Evolutionary conservation across 306 rosid species (phyloP), one percentile per base, ranked within the genome.

Genomic region (Vigna mungo): DNA sequence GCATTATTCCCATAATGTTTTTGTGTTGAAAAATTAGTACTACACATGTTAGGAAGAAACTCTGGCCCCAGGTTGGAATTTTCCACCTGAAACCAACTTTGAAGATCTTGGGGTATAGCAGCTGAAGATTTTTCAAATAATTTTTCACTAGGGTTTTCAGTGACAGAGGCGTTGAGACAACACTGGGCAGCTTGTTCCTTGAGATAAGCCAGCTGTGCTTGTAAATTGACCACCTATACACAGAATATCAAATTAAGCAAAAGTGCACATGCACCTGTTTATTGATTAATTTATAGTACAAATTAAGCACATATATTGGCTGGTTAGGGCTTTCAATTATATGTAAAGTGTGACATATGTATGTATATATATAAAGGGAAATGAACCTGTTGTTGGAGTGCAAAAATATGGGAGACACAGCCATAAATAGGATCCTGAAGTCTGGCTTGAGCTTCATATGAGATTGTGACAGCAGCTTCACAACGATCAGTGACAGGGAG

Each of bases 371-470:
- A 25, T 25, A 25, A 2, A 27, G n/a, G 20, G 30, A 74, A 27
- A 30, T 37, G 75, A 62, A 90, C 98, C 98, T 95, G 97, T 44
- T 95, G 98, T 44, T 96, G 99, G 51, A 96, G 99, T 21, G 99
- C 83, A 73, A 96, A 96, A 47, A 96, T 96, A 81, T 96, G 99
- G 0, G 99, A 92, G 65, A 96, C 98, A 74, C 99, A 96, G 44
- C 99, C 99, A 86, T 96, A 96, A 32, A 96, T 92, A 3, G 99
- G 99, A 83, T 96, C 98, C 68, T 92, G 97, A 74, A 96, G 89
- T 77, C 99, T 87, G 18, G 99, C 99, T 76, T 91, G 99, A 86
- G 99, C 99, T 81, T 96, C 99, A 78, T 92, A 96, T 14, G 99
- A 91, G 84, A 96, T 91, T 7, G 99, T 90, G 70, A 91, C 82